Percentiles rank a stretch among this genome's conserved stretches.
These are phyloP conservation scores for Phaeosphaeria sp. DNA, from an alignment of 2,329 filamentous ascomycete species.

Conservation along the genomic window DNA sequence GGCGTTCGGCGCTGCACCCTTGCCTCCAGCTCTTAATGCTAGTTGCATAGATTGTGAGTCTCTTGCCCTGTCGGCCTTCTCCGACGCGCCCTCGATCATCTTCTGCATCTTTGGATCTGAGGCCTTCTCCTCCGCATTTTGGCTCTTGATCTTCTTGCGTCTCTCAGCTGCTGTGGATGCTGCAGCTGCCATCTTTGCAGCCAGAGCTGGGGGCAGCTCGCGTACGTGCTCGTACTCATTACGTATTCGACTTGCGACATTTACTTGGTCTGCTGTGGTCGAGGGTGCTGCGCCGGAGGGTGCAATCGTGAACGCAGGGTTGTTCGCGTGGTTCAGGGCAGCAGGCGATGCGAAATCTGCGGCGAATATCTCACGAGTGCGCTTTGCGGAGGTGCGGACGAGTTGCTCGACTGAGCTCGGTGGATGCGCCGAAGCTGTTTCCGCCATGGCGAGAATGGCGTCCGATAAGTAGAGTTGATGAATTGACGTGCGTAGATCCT, in stretches of 20 bases:
- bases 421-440: conserved; percentile 22
- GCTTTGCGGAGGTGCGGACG: conserved; percentile 58
- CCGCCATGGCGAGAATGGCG: conserved; percentile 21
- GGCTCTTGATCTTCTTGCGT: conserved; percentile 66
- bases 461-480: background rate
- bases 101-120: conserved; percentile 66
- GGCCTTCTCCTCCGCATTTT: conserved; percentile 57
- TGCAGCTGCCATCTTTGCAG: conserved; percentile 76
- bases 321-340: conserved; percentile 51
- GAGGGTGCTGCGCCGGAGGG: conserved; percentile 54
- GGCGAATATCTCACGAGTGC: conserved; percentile 62
- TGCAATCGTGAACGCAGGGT: conserved; percentile 50
- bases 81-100: conserved; percentile 70
- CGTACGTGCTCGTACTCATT: conserved; percentile 80
- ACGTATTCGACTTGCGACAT: conserved; percentile 65
- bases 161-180: conserved; percentile 64
- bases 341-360: conserved; percentile 57
- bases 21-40: conserved; percentile 57
- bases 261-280: conserved; percentile 54
- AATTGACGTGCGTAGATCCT: background rate
- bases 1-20: conserved; percentile 60
- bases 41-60: conserved; percentile 64
- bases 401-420: conserved; percentile 33
- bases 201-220: conserved; percentile 77
- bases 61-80: conserved; percentile 53